Base-by-base conservation (phyloP, 805 yeast genomes). In the Candida andamanensis region DNA sequence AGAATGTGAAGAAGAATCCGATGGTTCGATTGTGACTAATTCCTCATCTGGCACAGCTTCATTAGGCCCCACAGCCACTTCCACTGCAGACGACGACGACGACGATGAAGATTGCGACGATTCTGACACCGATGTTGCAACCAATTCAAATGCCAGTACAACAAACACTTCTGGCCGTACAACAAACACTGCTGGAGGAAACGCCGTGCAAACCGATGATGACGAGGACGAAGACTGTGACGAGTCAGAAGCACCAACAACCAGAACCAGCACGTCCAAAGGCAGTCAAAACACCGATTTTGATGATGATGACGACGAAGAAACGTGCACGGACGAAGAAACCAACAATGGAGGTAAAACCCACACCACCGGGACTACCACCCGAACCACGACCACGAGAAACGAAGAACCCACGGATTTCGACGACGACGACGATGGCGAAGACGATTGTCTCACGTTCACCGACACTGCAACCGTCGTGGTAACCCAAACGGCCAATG, bases 181-280 rank as follows among this genome's bases (percentile, higher is more conserved):
- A 8, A 14, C 26, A 7, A n/a, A 20, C 5, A 12, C 32, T 19
- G 17, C 17, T n/a, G 13, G 11, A 11, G 13, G 44, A 31, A 15
- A 34, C 13, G 31, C 25, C 5, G 9, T 9, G 14, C 9, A 17
- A 12, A 12, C 26, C 10, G 28, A 37, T 26, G 49, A 43, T 23
- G 47, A 38, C 8, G 49, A 45, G 22, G 45, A 42, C 21, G 47
- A 38, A 19, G 50, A 44, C 11, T 26, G 36, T 18, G 27, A 30
- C 15, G 45, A 39, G 9, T 20, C 29, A 3, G 45, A 33, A 8
- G 36, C 29, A 13, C 28, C 34, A 11, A 24, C 39, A 16, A 15
- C 30, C 11, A 24, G 29, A 32, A 30, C 10, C 26, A 22, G 29
- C 29, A 35, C 28, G 10, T 23, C 39, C 9, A 33, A 20, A 19